phyloP scores from a whole-genome alignment of 2,329 filamentous ascomycete genomes.

The Hortaea werneckii region DNA sequence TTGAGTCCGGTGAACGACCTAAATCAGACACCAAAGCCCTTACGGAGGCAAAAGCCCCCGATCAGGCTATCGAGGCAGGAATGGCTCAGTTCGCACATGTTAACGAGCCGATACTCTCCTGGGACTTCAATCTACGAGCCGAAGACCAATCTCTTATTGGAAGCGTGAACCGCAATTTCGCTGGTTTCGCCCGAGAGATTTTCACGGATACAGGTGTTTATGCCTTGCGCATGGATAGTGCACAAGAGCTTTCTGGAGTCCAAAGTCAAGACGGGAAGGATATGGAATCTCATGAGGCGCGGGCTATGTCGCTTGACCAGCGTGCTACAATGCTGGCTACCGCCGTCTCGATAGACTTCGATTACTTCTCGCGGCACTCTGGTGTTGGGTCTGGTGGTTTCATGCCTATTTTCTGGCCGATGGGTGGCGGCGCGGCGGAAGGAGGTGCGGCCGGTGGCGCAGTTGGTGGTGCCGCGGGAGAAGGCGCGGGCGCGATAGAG shows the following conservation, averaged over 20 bases:
- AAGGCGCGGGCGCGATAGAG: slow-evolving; percentile 30
- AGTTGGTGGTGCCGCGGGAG: slow-evolving; percentile 25
- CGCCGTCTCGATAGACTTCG: slow-evolving; percentile 55
- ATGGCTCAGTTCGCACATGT: slow-evolving; percentile 53
- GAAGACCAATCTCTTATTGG: slow-evolving; percentile 44
- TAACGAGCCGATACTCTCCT: slow-evolving; percentile 53
- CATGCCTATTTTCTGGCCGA: slow-evolving; percentile 45
- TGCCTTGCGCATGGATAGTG: slow-evolving; percentile 54
- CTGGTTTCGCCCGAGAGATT: slow-evolving; percentile 51
- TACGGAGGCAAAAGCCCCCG: slow-evolving; percentile 37
- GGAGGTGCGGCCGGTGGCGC: slow-evolving; percentile 30
- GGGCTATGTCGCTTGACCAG: slow-evolving; percentile 55
- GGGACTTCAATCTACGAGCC: slow-evolving; percentile 52
- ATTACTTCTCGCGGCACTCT: slow-evolving; percentile 56
- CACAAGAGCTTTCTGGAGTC: slow-evolving; percentile 30
- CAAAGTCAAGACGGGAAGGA: slow-evolving; percentile 17
- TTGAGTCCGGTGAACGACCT: slow-evolving; percentile 26
- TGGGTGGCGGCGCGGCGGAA: slow-evolving; percentile 26
- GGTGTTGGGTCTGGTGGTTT: slow-evolving; percentile 33
- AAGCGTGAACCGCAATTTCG: slow-evolving; percentile 54
- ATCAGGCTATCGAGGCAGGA: slow-evolving; percentile 30
- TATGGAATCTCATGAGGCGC: slow-evolving; percentile 17
- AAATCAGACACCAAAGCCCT: slow-evolving; percentile 36
- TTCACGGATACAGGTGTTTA: slow-evolving; percentile 59
- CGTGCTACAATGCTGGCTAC: slow-evolving; percentile 57